Evolutionary conservation across 257 asterid species (phyloP), one percentile per base, ranked within the genome.

Genomic region (Euphrasia confusa): DNA sequence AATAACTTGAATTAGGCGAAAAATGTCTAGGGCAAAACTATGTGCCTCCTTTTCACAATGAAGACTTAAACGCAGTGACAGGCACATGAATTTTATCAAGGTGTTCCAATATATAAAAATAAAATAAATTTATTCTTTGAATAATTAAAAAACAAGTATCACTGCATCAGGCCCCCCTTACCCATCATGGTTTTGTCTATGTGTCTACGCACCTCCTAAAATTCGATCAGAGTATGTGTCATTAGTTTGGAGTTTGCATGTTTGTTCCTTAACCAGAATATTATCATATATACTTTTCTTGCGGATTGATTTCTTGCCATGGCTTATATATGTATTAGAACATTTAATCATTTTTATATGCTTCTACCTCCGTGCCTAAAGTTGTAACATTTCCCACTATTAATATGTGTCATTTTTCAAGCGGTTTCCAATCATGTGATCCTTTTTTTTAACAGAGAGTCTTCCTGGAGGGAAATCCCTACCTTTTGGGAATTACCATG

Each of bases 401-500:
- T 30, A 45, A 7, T 58, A 47, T 44, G 42, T 66, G 63, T 26
- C 48, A 47, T 66, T 69, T 66, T 69, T 37, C 47, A 58, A 66
- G 15, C 50, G 65, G 71, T 39, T 59, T 54, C 72, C 78, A 33
- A 78, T 71, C 44, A 40, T 65, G 64, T 78, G 49, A 55, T 44
- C 24, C 44, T 75, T 72, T 75, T 48, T 79, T 72, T 75, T 35
- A 57, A 60, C 99, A 92, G 97, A 84, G 99, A 68, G 99, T 89
- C 11, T 92, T 87, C 68, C 79, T 92, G 86, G 99, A 92, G 81
- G 99, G 99, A 68, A 92, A 92, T 79, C 99, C 99, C 6, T 76
- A 76, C 73, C 95, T 92, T 72, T 83, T 92, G 70, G 96, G 68
- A 48, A 70, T 92, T 68, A 89, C 99, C 58, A 89, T 89, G 99